These are phyloP conservation scores for Agapanthus africanus DNA, from an alignment of 106 monocot species.

Conservation along the genomic window DNA sequence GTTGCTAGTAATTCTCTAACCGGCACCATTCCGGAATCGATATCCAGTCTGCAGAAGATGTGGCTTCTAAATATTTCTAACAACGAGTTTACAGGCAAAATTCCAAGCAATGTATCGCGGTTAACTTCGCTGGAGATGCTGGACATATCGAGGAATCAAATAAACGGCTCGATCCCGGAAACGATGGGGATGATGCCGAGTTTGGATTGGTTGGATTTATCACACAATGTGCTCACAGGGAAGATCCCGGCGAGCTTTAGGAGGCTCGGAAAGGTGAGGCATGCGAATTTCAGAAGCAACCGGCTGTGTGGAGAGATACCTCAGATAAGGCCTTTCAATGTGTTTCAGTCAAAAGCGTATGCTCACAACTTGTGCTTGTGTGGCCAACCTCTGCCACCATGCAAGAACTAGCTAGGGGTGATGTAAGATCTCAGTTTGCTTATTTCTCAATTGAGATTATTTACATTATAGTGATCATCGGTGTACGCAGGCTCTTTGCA, in stretches of 20 bases:
- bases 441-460: no score
- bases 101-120: constrained; percentile 45
- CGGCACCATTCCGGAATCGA: constrained; percentile 56
- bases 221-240: constrained; percentile 45
- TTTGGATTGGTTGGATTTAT: constrained; percentile 64
- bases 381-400: constrained; percentile 67
- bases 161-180: constrained; percentile 50
- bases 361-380: constrained; percentile 74
- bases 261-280: constrained; percentile 27
- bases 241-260: constrained; percentile 56
- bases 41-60: constrained; percentile 44
- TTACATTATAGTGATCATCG: no score
- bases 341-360: constrained; percentile 51
- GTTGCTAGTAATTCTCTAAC: constrained; percentile 47
- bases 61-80: constrained; percentile 78
- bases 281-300: constrained; percentile 67
- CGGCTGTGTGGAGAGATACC: constrained; percentile 74
- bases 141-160: constrained; percentile 62
- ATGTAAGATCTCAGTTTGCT: no score
- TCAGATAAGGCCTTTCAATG: constrained; percentile 64
- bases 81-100: constrained; percentile 52
- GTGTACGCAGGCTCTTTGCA: no score
- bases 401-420: constrained; percentile 29
- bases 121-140: constrained; percentile 37
- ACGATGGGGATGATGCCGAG: constrained; percentile 45